phyloP scores from a whole-genome alignment of 75 land plant genomes.

The Cunninghamia lanceolata region DNA sequence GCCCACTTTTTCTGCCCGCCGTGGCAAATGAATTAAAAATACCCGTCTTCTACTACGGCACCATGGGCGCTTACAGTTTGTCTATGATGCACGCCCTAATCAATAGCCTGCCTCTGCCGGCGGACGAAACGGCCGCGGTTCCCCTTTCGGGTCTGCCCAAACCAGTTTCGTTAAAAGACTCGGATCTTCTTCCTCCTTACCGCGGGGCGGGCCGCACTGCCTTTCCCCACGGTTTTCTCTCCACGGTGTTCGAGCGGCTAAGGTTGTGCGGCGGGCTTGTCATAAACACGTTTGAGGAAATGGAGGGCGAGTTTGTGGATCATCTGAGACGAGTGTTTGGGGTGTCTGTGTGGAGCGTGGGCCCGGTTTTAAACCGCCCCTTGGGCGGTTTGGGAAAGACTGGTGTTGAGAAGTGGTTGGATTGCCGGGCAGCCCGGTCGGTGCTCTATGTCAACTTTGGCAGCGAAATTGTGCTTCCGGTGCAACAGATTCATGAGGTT shows the following conservation, averaged over 20 bases:
- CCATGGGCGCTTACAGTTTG: neutral
- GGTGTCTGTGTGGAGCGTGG: constrained; percentile 14
- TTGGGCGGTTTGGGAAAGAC: neutral
- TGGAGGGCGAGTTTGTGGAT: constrained; percentile 21
- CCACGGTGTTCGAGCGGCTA: neutral
- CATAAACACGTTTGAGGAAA: constrained; percentile 20
- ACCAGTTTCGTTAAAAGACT: neutral
- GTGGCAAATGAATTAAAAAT: neutral
- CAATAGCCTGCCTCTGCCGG: too few species aligned
- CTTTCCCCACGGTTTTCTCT: neutral
- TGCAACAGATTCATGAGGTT: constrained; percentile 17
- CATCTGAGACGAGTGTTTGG: neutral
- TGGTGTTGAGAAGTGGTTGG: constrained; percentile 13
- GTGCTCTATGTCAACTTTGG: constrained; percentile 32
- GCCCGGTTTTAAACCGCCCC: constrained; percentile 14
- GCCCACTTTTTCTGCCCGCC: neutral
- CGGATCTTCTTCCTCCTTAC: neutral
- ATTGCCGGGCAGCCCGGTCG: constrained; percentile 8
- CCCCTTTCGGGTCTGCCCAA: neutral
- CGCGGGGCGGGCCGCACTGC: neutral
- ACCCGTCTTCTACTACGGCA: neutral
- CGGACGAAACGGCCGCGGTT: too few species aligned
- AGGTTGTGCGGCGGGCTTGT: neutral
- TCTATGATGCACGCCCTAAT: neutral
- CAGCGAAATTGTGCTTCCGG: constrained; percentile 11